Base-by-base conservation (phyloP, 129 eudicot species). In the Glebionis coronaria region DNA sequence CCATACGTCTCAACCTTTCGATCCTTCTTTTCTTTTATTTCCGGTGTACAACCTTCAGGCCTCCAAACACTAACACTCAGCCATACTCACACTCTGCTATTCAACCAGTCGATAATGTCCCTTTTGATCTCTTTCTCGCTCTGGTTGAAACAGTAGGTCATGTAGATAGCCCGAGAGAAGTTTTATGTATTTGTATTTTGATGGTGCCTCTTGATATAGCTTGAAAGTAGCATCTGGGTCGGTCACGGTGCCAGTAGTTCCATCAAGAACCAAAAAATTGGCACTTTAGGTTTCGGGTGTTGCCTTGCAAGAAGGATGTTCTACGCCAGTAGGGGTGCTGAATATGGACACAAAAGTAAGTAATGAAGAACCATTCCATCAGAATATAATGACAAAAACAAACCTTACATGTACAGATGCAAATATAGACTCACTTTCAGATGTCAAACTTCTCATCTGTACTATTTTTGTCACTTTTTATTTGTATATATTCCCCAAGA, bases 251-350 rank as follows among this genome's bases (percentile, higher is more conserved):
- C 88, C 98, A 1, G 82, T 87, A 0, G 82, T 63, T 25, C 98
- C 98, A 56, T 91, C 96, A 54, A 91, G 96, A 53, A 91, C 95
- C n/a, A n/a, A 13, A 91, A 68, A 58, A 91, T 85, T 0, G 98
- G 98, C 0, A 82, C 88, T 70, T 81, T 52, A 85, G 1, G 28
- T 68, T 72, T 38, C 8, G 60, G 59, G 79, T 31, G 52, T 91
- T 83, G 55, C 82, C 80, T 67, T 91, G 98, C 78, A 91, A 64
- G 52, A 67, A 74, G 27, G 94, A 65, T 2, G 96, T 58, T n/a
- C n/a, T n/a, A n/a, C n/a, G n/a, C n/a, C n/a, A n/a, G n/a, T n/a
- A n/a, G n/a, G n/a, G n/a, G n/a, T n/a, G n/a, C n/a, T n/a, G n/a
- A n/a, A n/a, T n/a, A n/a, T n/a, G n/a, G n/a, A n/a, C n/a, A n/a